Conservation (phyloP, 2,329 filamentous ascomycete species). For the Cordyceps javanica region DNA sequence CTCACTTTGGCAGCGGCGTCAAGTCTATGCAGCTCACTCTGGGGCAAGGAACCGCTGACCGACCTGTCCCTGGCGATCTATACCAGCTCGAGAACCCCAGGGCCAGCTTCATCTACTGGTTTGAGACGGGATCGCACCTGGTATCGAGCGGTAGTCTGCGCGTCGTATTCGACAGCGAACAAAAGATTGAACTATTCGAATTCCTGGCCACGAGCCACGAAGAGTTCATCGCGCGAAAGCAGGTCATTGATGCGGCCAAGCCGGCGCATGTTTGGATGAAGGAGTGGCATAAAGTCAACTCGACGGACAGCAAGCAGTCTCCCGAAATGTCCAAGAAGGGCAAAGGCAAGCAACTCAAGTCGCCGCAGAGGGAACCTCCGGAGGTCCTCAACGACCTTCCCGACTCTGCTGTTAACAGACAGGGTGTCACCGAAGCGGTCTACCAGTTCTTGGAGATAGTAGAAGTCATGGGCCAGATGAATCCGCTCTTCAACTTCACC, state of each 20-base stretch:
- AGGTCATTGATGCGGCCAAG: slow-evolving; percentile 54
- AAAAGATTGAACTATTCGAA: slow-evolving; percentile 80
- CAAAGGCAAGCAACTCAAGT: slow-evolving; percentile 54
- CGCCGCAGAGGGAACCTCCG: slow-evolving; percentile 51
- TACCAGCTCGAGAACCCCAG: slow-evolving; percentile 70
- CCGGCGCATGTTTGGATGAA: slow-evolving; percentile 60
- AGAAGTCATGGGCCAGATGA: slow-evolving; percentile 63
- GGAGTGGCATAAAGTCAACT: slow-evolving; percentile 57
- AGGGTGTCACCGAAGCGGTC: slow-evolving; percentile 55
- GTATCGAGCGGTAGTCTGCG: slow-evolving; percentile 71
- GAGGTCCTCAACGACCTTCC: slow-evolving; percentile 53
- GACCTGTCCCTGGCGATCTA: slow-evolving; percentile 53
- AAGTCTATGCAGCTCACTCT: slow-evolving; percentile 80
- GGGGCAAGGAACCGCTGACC: slow-evolving; percentile 57
- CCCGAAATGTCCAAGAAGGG: slow-evolving; percentile 64
- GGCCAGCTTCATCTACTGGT: slow-evolving; percentile 84
- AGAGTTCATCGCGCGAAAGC: slow-evolving; percentile 72
- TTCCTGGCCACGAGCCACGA: slow-evolving; percentile 71
- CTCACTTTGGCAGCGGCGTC: slow-evolving; percentile 81
- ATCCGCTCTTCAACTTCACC: slow-evolving; percentile 53
- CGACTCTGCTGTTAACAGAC: slow-evolving; percentile 50
- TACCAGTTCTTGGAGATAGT: slow-evolving; percentile 62
- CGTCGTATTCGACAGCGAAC: slow-evolving; percentile 70
- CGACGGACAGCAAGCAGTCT: slow-evolving; percentile 50
- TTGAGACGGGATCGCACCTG: slow-evolving; percentile 73